Percentiles rank a stretch among this genome's conserved stretches.
Evolutionary conservation across 805 yeast genomes (phyloP).

Genomic region (Lipomyces spencermartinsiae): DNA sequence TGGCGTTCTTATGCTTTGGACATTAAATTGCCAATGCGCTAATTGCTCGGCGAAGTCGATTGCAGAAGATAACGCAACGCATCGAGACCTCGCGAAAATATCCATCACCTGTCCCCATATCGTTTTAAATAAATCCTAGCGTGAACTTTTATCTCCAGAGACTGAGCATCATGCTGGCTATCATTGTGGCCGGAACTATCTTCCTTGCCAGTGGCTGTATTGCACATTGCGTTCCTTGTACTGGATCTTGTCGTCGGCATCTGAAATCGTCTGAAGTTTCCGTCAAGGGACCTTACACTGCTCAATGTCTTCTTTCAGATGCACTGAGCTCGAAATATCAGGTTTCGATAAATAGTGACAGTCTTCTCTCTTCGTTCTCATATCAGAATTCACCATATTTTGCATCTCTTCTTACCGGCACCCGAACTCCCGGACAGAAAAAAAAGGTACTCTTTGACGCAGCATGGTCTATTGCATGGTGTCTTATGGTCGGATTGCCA

Average conservation of each 20-base stretch:
- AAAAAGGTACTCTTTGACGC: neutral
- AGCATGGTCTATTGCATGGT: neutral
- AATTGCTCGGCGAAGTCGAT: neutral
- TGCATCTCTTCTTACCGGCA: neutral
- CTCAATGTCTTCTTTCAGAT: conserved; percentile 1
- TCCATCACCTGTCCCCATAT: neutral
- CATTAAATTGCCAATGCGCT: neutral
- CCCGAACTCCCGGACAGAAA: neutral
- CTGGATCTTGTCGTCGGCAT: neutral
- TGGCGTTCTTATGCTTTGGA: too few species aligned
- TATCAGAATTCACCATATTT: neutral
- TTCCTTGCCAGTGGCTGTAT: neutral
- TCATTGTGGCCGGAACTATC: neutral
- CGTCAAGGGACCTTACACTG: neutral
- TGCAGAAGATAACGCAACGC: neutral
- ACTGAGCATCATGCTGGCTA: neutral
- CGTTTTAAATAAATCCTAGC: neutral
- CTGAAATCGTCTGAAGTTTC: neutral
- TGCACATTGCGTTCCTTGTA: neutral
- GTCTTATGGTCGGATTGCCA: neutral
- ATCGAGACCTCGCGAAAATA: neutral
- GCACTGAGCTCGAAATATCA: neutral
- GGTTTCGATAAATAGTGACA: neutral
- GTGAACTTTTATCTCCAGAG: neutral
- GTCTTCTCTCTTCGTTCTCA: neutral